Conservation (phyloP, 1,139 yeast species). For the Saccharomyces hybrid region DNA sequence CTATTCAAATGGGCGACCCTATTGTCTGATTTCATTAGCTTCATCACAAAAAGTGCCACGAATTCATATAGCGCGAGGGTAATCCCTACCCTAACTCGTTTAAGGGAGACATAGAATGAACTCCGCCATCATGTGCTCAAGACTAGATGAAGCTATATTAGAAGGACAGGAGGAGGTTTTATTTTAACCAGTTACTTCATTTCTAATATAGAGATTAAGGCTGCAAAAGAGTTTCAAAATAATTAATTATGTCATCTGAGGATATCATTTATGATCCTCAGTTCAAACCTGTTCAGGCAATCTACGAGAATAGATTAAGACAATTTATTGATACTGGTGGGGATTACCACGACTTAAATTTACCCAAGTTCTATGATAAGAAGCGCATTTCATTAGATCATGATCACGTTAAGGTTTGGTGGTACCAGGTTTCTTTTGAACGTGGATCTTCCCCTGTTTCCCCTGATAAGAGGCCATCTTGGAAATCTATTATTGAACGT, state of each 20-base stretch:
- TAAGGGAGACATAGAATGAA: neutral
- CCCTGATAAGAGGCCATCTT: constrained; percentile 54
- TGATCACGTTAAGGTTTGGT: constrained; percentile 21
- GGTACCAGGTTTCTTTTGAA: constrained; percentile 31
- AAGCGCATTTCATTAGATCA: constrained; percentile 37
- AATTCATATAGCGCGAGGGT: neutral
- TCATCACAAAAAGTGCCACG: neutral
- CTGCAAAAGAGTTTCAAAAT: neutral
- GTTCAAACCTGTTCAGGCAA: constrained; percentile 72
- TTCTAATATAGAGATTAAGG: neutral
- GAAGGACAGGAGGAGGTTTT: neutral
- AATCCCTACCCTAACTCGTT: neutral
- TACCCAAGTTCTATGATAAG: constrained; percentile 75
- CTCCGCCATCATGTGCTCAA: neutral
- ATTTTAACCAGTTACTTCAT: neutral
- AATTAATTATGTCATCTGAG: constrained; percentile 16
- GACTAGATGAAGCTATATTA: neutral
- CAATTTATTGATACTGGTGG: constrained; percentile 73
- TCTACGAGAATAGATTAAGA: constrained; percentile 70
- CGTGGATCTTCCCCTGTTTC: constrained; percentile 29
- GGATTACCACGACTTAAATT: constrained; percentile 56
- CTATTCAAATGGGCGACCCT: neutral
- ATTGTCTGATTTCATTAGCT: neutral
- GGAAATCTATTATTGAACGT: constrained; percentile 52
- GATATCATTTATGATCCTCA: constrained; percentile 54